phyloP scores from a whole-genome alignment of 306 rosid species.

The Senna siamea region DNA sequence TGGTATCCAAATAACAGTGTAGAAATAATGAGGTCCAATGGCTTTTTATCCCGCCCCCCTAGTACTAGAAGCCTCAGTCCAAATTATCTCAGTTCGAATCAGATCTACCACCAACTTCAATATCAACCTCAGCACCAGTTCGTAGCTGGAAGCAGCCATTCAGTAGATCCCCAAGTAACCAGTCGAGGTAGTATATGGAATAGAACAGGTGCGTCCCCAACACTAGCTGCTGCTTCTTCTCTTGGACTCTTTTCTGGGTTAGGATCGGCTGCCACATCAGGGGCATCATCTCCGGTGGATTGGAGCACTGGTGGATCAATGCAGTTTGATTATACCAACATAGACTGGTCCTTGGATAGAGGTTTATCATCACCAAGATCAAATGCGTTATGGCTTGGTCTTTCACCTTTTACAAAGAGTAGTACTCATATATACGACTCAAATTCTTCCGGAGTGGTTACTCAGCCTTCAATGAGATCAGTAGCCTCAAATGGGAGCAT shows the following conservation, averaged over 20 bases:
- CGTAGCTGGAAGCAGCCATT: conserved; percentile 55
- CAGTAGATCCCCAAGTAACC: conserved; percentile 61
- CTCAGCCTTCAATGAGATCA: conserved; percentile 61
- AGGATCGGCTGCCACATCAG: conserved; percentile 78
- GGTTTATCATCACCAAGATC: conserved; percentile 59
- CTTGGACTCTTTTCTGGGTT: conserved; percentile 90
- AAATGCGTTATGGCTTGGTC: conserved; percentile 71
- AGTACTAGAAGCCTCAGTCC: conserved; percentile 61
- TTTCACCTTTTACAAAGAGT: conserved; percentile 64
- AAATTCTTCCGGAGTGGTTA: conserved; percentile 58
- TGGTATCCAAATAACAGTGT: conserved; percentile 71
- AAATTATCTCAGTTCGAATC: conserved; percentile 62
- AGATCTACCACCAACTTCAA: conserved; percentile 79
- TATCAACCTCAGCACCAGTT: conserved; percentile 70
- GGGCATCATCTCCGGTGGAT: conserved; percentile 79
- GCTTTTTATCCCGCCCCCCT: conserved; percentile 67
- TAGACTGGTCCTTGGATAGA: conserved; percentile 93
- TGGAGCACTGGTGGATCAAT: conserved; percentile 83
- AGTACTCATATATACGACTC: conserved; percentile 57
- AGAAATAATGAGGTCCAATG: conserved; percentile 64
- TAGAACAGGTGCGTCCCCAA: conserved; percentile 66
- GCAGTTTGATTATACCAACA: conserved; percentile 73
- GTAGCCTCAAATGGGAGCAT: conserved; percentile 64
- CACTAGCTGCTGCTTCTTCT: conserved; percentile 84
- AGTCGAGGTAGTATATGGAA: conserved; percentile 65